Percentiles rank a stretch among this genome's conserved stretches.
Conservation (phyloP, 352 stramenopile species). For the Globisporangium cylindrosporum region DNA sequence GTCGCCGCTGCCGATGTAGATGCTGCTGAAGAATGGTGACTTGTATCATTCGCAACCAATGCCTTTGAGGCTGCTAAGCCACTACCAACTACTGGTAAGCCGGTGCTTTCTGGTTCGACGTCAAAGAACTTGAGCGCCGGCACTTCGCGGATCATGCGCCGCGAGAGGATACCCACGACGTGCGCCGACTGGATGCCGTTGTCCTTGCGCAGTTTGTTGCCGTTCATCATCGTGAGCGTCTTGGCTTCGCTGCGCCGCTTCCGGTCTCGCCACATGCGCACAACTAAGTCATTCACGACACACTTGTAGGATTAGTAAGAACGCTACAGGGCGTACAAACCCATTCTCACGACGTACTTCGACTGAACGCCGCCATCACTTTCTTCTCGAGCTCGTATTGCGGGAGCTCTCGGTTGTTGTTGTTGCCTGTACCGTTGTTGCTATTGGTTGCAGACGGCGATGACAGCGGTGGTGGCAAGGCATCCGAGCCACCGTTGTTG, state of each 20-base stretch:
- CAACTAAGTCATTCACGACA: conserved; percentile 29
- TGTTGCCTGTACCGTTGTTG: conserved; percentile 9
- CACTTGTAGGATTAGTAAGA: too few relatives aligned
- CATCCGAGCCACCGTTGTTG: background rate
- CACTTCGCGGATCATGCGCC: conserved; percentile 67
- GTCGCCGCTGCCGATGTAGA: background rate
- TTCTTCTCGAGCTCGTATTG: conserved; percentile 29
- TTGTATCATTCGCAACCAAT: background rate
- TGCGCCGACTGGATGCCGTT: conserved; percentile 57
- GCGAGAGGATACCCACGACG: conserved; percentile 73
- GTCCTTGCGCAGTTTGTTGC: conserved; percentile 52
- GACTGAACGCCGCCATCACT: conserved; percentile 52
- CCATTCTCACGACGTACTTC: conserved; percentile 32
- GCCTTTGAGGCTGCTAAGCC: conserved; percentile 5
- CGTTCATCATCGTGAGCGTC: conserved; percentile 53
- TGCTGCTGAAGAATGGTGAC: conserved; percentile 7
- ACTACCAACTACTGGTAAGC: background rate
- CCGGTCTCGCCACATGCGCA: conserved; percentile 58
- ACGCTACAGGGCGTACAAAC: too few relatives aligned
- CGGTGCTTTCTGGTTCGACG: conserved; percentile 27
- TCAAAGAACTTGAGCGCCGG: conserved; percentile 81
- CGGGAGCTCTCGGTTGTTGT: conserved; percentile 13
- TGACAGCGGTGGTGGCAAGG: background rate
- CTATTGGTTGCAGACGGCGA: background rate
- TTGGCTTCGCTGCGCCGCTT: conserved; percentile 43